Evolutionary conservation across 2,329 filamentous ascomycete species (phyloP).

Genomic region (Microdochium paspali): DNA sequence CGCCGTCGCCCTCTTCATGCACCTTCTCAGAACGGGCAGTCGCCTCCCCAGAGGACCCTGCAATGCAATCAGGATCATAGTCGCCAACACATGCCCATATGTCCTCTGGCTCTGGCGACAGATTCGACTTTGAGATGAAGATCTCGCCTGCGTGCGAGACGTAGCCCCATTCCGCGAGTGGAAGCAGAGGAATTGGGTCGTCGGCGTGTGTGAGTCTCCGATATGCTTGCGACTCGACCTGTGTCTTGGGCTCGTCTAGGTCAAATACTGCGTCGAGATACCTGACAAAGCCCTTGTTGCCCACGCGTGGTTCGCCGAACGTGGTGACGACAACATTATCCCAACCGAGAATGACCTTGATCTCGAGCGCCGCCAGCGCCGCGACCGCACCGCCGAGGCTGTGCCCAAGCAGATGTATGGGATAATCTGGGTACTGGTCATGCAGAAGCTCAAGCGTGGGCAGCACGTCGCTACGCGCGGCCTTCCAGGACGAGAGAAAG

Average conservation of each 20-base stretch:
- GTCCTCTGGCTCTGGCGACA: constrained; percentile 61
- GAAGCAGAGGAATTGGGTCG: constrained; percentile 84
- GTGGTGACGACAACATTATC: constrained; percentile 70
- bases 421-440: constrained; percentile 57
- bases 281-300: constrained; percentile 44
- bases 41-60: constrained; percentile 38
- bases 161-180: constrained; percentile 83
- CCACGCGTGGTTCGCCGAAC: constrained; percentile 75
- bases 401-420: constrained; percentile 76
- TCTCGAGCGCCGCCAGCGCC: constrained; percentile 74
- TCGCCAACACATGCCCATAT: constrained; percentile 64
- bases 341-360: constrained; percentile 64
- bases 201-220: constrained; percentile 75
- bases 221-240: constrained; percentile 36
- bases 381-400: constrained; percentile 90
- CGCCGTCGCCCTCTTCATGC: constrained; percentile 4
- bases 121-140: constrained; percentile 62
- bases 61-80: constrained; percentile 63
- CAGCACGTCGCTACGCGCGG: constrained; percentile 61
- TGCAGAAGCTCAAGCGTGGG: constrained; percentile 53
- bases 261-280: constrained; percentile 46
- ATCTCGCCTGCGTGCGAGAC: constrained; percentile 78
- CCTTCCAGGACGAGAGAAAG: constrained; percentile 77
- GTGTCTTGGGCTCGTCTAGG: constrained; percentile 22
- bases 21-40: constrained; percentile 13